phyloP scores from a whole-genome alignment of 805 yeast genomes.

The Debaryomyces maramus region DNA sequence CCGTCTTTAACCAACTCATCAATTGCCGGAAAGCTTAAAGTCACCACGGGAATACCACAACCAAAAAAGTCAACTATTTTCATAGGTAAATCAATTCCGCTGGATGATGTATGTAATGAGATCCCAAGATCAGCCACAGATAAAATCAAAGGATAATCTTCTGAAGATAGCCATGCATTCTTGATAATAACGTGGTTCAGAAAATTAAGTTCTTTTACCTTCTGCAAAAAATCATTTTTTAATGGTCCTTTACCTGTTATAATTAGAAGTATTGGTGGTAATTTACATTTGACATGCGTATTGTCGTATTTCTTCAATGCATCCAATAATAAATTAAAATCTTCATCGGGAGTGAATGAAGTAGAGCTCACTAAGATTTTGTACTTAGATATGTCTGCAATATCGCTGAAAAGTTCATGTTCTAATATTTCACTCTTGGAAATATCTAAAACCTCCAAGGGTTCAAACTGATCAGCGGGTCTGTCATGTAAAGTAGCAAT shows the following conservation, averaged over 20 bases:
- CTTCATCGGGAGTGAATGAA: constrained; percentile 95
- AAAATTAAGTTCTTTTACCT: constrained; percentile 45
- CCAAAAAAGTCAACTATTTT: constrained; percentile 96
- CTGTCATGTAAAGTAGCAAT: constrained; percentile 79
- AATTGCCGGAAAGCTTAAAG: constrained; percentile 74
- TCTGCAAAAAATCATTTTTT: constrained; percentile 49
- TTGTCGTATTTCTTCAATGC: constrained; percentile 65
- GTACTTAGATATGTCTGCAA: constrained; percentile 35
- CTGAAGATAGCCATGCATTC: constrained; percentile 73
- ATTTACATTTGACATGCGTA: constrained; percentile 6
- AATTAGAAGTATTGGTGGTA: constrained; percentile 60
- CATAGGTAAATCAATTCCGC: constrained; percentile 96
- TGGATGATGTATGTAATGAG: constrained; percentile 86
- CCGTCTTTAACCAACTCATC: constrained; percentile 71
- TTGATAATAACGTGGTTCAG: constrained; percentile 54
- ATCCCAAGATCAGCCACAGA: constrained; percentile 83
- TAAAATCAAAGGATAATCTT: constrained; percentile 76
- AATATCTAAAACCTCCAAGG: constrained; percentile 36
- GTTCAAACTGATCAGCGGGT: constrained; percentile 69
- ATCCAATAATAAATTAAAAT: constrained; percentile 65
- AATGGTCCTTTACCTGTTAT: constrained; percentile 98
- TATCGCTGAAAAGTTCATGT: constrained; percentile 28
- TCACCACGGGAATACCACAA: constrained; percentile 87
- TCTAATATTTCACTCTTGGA: constrained; percentile 30
- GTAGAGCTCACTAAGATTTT: constrained; percentile 83